phyloP scores from a whole-genome alignment of 2,329 filamentous ascomycete species.

The Cladosporium colombiae region DNA sequence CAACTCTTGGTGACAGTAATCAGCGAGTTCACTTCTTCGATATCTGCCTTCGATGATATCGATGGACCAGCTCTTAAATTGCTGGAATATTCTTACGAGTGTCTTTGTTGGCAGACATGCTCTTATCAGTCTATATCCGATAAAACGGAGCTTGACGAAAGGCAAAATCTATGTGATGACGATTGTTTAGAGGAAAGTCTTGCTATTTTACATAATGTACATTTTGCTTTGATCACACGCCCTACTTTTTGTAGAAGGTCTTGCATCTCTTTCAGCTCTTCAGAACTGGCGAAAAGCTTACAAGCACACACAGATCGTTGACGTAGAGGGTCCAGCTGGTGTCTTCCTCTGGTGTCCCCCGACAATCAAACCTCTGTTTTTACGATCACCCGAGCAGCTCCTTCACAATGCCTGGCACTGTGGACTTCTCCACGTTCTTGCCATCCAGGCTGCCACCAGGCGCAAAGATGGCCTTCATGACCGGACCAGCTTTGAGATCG shows the following conservation, averaged over 20 bases:
- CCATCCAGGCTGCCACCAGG: conserved; percentile 59
- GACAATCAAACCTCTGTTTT: too few relatives aligned
- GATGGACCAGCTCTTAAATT: neutral
- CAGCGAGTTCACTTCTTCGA: too few relatives aligned
- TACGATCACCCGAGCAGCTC: conserved; percentile 28
- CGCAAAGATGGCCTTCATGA: conserved; percentile 62
- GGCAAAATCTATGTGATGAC: neutral
- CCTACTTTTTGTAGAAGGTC: neutral
- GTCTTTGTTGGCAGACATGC: neutral
- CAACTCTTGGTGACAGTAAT: too few relatives aligned
- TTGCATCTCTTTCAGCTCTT: neutral
- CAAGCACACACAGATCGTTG: neutral
- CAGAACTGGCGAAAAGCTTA: neutral
- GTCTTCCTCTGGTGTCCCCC: too few relatives aligned
- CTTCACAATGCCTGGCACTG: conserved; percentile 63
- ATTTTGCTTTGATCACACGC: neutral
- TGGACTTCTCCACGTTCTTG: conserved; percentile 63
- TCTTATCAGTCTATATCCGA: neutral
- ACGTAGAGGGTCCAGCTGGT: too few relatives aligned
- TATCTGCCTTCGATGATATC: too few relatives aligned
- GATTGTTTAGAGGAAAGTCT: neutral
- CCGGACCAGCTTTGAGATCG: conserved; percentile 58
- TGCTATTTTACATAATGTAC: conserved; percentile 6
- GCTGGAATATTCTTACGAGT: too few relatives aligned
- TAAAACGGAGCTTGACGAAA: neutral